Conservation (phyloP, 2,329 filamentous ascomycete genomes). For the Aspergillus proliferans region DNA sequence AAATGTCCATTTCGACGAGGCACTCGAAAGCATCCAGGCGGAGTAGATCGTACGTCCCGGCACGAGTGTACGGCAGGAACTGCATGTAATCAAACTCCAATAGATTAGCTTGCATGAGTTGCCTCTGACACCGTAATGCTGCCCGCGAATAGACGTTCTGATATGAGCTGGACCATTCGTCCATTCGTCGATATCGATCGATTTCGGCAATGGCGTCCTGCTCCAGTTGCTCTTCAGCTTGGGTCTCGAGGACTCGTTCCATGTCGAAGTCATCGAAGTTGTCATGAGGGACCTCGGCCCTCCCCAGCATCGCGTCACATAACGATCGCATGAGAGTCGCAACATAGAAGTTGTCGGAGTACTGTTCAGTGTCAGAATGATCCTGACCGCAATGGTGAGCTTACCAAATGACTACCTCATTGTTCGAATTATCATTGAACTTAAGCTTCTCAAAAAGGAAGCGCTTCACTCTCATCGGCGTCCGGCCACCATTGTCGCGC, state of each 20-base stretch:
- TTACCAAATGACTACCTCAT: conserved; percentile 44
- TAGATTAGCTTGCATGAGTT: conserved; percentile 49
- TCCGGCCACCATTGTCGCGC: conserved; percentile 66
- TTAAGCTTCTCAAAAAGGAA: conserved; percentile 85
- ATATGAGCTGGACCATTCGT: conserved; percentile 61
- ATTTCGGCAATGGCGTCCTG: conserved; percentile 55
- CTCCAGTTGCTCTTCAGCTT: conserved; percentile 50
- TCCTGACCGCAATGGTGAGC: not conserved
- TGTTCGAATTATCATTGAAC: conserved; percentile 91
- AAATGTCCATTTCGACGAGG: conserved; percentile 51
- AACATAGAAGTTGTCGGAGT: conserved; percentile 85
- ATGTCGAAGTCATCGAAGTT: conserved; percentile 42
- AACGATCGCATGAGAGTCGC: conserved; percentile 66
- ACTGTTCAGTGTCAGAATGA: conserved; percentile 38
- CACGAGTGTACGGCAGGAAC: conserved; percentile 56
- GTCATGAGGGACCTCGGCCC: conserved; percentile 31
- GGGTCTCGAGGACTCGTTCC: conserved; percentile 43
- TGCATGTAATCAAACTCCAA: conserved; percentile 49
- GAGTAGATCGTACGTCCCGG: conserved; percentile 55
- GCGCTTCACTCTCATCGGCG: conserved; percentile 69
- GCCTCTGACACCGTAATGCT: conserved; percentile 54
- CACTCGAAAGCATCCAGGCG: conserved; percentile 55
- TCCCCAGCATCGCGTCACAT: conserved; percentile 48
- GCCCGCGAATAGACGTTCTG: conserved; percentile 59
- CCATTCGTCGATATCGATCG: conserved; percentile 57